A percentile compares a stretch with the other conserved stretches of the same genome.
phyloP scores from a whole-genome alignment of 140 eudicot genomes.

The Bidens hawaiensis region DNA sequence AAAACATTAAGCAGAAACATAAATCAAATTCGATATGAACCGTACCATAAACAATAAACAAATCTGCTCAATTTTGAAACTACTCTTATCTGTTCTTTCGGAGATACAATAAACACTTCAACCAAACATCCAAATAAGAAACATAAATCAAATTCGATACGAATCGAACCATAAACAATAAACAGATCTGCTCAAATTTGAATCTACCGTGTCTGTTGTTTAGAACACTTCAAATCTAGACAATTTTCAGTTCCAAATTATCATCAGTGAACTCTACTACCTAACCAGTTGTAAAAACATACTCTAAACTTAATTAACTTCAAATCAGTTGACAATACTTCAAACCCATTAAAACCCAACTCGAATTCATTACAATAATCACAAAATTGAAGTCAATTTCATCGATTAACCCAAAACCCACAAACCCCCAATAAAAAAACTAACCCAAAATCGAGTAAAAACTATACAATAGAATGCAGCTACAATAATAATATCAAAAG shows the following conservation, averaged over 20 bases:
- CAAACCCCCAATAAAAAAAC: background rate
- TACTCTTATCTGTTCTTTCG: no score
- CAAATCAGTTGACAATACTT: background rate
- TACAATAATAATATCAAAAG: background rate
- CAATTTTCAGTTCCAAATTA: no score
- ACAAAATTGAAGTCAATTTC: background rate
- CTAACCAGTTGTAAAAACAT: background rate
- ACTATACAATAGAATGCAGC: background rate
- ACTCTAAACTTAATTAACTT: background rate
- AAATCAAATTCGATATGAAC: no score
- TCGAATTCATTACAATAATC: background rate
- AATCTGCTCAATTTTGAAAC: no score
- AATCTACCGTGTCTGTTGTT: no score
- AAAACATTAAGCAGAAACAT: no score
- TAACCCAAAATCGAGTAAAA: background rate
- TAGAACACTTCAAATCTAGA: no score
- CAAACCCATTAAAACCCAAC: background rate
- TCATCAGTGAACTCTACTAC: background rate
- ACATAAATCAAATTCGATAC: no score
- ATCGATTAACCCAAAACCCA: background rate
- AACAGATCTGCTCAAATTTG: no score
- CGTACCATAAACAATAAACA: background rate
- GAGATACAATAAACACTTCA: no score
- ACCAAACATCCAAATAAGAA: background rate
- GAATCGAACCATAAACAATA: no score